Conservation (phyloP, 106 monocot species). For the Platanthera guangdongensis region DNA sequence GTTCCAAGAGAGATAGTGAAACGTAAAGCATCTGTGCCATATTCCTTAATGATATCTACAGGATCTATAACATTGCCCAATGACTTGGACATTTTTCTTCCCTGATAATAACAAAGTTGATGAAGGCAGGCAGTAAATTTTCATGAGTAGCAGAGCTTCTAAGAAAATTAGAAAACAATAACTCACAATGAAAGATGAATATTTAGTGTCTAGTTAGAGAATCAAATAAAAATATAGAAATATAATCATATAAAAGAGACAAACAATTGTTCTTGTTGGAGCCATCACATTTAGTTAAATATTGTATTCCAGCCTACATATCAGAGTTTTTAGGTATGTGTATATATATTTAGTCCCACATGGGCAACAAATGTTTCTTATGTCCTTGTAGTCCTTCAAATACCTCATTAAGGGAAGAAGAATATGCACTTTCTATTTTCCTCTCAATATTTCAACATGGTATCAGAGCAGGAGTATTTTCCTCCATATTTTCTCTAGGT, state of each 20-base stretch:
- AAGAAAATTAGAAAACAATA: background rate
- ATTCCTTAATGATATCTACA: constrained; percentile 87
- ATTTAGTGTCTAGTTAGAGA: background rate
- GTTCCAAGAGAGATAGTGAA: constrained; percentile 90
- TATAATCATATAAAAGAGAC: background rate
- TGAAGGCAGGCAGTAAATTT: background rate
- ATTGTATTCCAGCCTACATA: too few relatives aligned
- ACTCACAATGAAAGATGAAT: background rate
- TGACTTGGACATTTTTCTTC: constrained; percentile 96
- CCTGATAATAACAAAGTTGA: constrained; percentile 33
- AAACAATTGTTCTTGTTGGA: background rate
- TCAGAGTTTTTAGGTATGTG: too few relatives aligned
- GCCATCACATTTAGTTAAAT: too few relatives aligned
- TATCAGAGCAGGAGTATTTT: too few relatives aligned
- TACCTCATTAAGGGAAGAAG: too few relatives aligned
- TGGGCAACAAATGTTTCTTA: too few relatives aligned
- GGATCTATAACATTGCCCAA: constrained; percentile 99
- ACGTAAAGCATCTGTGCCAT: constrained; percentile 91
- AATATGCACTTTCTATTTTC: too few relatives aligned
- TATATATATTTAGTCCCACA: too few relatives aligned
- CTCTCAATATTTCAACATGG: too few relatives aligned
- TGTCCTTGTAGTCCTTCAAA: too few relatives aligned
- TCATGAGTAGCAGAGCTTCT: background rate
- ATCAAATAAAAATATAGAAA: background rate
- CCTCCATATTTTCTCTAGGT: too few relatives aligned